phyloP scores from a whole-genome alignment of 768 basidiomycete genomes.

The Serendipita sp. region DNA sequence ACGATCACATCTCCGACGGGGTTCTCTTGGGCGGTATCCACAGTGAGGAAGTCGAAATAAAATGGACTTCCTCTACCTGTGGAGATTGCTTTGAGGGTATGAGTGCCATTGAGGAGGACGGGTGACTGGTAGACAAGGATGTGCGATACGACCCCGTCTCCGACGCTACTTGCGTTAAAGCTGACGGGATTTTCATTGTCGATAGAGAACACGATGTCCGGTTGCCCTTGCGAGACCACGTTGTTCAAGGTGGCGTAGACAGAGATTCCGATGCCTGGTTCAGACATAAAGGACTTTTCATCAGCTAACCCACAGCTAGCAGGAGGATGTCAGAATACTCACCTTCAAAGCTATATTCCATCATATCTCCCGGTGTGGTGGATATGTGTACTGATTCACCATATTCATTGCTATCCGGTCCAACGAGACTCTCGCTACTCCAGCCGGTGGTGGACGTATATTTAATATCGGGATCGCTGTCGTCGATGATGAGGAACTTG shows the following conservation, averaged over 20 bases:
- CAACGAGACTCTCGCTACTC: neutral
- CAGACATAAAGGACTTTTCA: no score
- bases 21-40: neutral
- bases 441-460: neutral
- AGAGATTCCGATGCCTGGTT: neutral
- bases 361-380: neutral
- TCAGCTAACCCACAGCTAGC: no score
- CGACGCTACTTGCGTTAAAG: neutral
- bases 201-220: neutral
- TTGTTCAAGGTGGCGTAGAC: neutral
- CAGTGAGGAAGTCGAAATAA: neutral
- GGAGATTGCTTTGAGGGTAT: neutral
- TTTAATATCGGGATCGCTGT: neutral
- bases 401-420: neutral
- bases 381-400: neutral
- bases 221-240: neutral
- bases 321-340: neutral
- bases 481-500: neutral
- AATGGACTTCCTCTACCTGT: neutral
- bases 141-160: neutral
- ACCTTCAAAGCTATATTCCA: neutral
- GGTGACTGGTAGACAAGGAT: neutral
- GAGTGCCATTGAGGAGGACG: neutral
- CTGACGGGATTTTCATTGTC: neutral
- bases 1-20: neutral